Conservation (phyloP, 2,329 filamentous ascomycete species). For the Calonectria pseudoturangicola region DNA sequence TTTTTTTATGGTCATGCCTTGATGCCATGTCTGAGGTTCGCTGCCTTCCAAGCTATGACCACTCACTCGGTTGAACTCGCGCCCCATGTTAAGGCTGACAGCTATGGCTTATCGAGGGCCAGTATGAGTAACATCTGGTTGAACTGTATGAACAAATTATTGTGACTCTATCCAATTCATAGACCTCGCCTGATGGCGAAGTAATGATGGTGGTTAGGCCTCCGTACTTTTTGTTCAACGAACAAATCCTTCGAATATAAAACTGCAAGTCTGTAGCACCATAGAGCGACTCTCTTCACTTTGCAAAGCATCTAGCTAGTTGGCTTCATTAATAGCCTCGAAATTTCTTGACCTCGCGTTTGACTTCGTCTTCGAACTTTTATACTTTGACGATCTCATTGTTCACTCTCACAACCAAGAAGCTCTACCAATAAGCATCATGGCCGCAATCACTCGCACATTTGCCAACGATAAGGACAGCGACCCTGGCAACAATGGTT, state of each 20-base stretch:
- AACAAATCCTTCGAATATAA: neutral
- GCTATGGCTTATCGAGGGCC: slow-evolving; percentile 25
- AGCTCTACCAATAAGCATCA: slow-evolving; percentile 22
- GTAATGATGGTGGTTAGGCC: slow-evolving; percentile 8
- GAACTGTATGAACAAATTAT: slow-evolving; percentile 29
- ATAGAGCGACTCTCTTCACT: neutral
- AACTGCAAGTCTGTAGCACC: neutral
- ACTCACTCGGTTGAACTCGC: slow-evolving; percentile 40
- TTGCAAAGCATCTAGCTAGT: neutral
- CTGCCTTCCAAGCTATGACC: slow-evolving; percentile 23
- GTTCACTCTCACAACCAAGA: neutral
- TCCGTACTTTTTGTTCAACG: slow-evolving; percentile 2
- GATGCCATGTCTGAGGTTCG: slow-evolving; percentile 2
- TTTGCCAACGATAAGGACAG: slow-evolving; percentile 24
- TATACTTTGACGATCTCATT: neutral
- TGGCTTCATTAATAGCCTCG: neutral
- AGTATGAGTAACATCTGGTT: slow-evolving; percentile 44
- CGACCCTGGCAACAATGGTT: slow-evolving; percentile 38
- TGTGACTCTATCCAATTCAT: slow-evolving; percentile 40
- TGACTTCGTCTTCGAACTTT: neutral
- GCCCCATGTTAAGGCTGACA: slow-evolving; percentile 38
- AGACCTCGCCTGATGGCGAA: neutral
- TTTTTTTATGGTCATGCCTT: neutral
- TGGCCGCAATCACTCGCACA: slow-evolving; percentile 31
- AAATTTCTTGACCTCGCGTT: neutral